These are phyloP conservation scores for Epichloe festucae DNA, from an alignment of 2,329 filamentous ascomycete genomes.

Conservation along the genomic window DNA sequence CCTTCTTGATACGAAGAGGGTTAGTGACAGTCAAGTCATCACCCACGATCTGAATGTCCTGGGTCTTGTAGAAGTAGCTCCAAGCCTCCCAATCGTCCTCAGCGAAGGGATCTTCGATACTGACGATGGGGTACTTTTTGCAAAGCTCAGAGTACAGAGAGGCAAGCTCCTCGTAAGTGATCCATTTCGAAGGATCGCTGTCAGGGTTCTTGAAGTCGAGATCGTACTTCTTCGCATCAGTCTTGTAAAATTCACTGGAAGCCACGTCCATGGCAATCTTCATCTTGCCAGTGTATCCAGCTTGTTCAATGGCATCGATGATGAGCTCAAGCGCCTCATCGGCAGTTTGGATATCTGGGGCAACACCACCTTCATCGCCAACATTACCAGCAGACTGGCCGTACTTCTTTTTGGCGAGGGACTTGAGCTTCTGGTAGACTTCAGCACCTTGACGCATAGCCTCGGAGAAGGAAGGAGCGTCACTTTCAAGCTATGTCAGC, in stretches of 20 bases:
- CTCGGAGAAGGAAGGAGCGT: conserved; percentile 85
- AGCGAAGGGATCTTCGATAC: conserved; percentile 97
- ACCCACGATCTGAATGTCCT: conserved; percentile 95
- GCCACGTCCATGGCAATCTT: conserved; percentile 99
- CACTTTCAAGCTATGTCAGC: conserved; percentile 28
- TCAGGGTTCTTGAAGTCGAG: conserved; percentile 99
- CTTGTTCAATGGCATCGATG: conserved; percentile 82
- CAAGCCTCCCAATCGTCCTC: conserved; percentile 99
- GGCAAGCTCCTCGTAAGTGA: conserved; percentile 96
- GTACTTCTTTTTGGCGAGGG: conserved; percentile 97
- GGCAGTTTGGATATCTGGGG: conserved; percentile 93
- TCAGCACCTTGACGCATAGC: conserved; percentile 92
- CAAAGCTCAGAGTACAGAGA: conserved; percentile 76
- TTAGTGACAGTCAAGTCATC: conserved; percentile 99
- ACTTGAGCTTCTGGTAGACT: conserved; percentile 97
- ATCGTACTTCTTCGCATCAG: conserved; percentile 97
- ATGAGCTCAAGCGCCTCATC: conserved; percentile 97
- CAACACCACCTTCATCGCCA: conserved; percentile 98
- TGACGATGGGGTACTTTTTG: conserved; percentile 97
- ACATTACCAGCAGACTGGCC: conserved; percentile 98
- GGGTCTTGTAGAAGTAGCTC: conserved; percentile 99
- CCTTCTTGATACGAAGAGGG: conserved; percentile 98
- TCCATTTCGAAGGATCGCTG: conserved; percentile 90
- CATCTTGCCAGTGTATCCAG: conserved; percentile 90
- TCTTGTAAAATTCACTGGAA: conserved; percentile 99